Conservation (phyloP, 768 basidiomycete species). For the Mycena haematopus region DNA sequence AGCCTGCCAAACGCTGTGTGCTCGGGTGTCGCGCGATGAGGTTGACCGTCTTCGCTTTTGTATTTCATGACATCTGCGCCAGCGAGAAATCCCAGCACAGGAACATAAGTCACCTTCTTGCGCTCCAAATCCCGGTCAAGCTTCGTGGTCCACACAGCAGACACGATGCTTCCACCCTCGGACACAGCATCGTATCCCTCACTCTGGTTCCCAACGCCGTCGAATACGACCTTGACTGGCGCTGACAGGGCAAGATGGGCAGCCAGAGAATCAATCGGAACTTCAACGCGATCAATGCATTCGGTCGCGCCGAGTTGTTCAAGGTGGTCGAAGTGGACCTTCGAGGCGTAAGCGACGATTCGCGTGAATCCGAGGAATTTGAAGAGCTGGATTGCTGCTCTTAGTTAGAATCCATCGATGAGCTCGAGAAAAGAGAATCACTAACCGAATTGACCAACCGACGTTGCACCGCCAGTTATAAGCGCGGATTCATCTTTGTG, state of each 20-base stretch:
- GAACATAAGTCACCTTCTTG: background rate
- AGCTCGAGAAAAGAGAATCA: no score
- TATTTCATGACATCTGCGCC: slow-evolving; percentile 33
- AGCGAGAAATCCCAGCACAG: slow-evolving; percentile 3
- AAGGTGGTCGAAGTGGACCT: slow-evolving; percentile 45
- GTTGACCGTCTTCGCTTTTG: slow-evolving; percentile 16
- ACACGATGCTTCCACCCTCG: slow-evolving; percentile 1
- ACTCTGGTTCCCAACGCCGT: background rate
- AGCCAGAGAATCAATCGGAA: slow-evolving; percentile 5
- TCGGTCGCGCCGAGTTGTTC: slow-evolving; percentile 42
- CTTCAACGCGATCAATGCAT: slow-evolving; percentile 35
- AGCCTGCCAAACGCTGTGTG: slow-evolving; percentile 32
- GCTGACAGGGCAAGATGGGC: background rate
- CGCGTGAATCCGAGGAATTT: slow-evolving; percentile 49
- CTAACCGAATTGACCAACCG: slow-evolving; percentile 23
- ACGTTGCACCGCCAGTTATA: slow-evolving; percentile 20
- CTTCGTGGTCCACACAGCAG: background rate
- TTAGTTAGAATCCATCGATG: background rate
- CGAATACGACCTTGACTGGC: slow-evolving; percentile 15
- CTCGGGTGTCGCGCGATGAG: slow-evolving; percentile 27
- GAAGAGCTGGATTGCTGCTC: slow-evolving; percentile 43
- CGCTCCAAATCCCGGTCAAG: background rate
- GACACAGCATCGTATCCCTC: slow-evolving; percentile 6
- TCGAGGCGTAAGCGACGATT: slow-evolving; percentile 42
- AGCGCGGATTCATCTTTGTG: slow-evolving; percentile 21